Percentiles rank a stretch among this genome's conserved stretches.
These are phyloP conservation scores for Coriolopsis trogii DNA, from an alignment of 1,284 basidiomycete genomes.

Conservation along the genomic window DNA sequence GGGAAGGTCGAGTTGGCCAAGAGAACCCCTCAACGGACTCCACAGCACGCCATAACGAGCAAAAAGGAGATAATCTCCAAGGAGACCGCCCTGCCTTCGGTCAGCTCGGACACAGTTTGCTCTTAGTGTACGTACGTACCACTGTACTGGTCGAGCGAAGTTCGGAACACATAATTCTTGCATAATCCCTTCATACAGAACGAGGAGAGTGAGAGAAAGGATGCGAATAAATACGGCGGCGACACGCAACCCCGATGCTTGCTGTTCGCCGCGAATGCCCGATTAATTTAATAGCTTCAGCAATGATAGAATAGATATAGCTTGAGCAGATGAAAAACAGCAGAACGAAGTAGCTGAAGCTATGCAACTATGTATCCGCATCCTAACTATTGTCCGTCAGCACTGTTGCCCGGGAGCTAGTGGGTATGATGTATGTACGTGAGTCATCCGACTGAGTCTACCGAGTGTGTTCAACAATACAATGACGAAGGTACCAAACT, in stretches of 20 bases:
- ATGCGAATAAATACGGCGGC: not conserved
- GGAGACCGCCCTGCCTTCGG: no score
- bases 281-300: slow-evolving; percentile 25
- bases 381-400: slow-evolving; percentile 22
- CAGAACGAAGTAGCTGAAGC: slow-evolving; percentile 19
- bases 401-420: slow-evolving; percentile 5
- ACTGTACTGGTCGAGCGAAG: no score
- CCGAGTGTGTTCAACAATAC: slow-evolving; percentile 18
- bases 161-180: no score
- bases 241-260: not conserved
- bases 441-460: slow-evolving; percentile 12
- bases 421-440: slow-evolving; percentile 9
- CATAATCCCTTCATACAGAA: no score
- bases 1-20: no score
- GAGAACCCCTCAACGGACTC: no score
- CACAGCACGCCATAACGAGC: no score
- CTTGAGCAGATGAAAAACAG: slow-evolving; percentile 6
- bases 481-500: slow-evolving; percentile 21
- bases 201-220: not conserved
- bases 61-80: no score
- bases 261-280: slow-evolving; percentile 13
- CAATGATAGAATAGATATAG: slow-evolving; percentile 26
- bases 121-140: no score
- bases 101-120: no score
- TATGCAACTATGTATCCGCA: slow-evolving; percentile 22